A percentile compares a stretch with the other conserved stretches of the same genome.
Conservation (phyloP, 108 stramenopile genomes). For the Cylindrotheca fusiformis region DNA sequence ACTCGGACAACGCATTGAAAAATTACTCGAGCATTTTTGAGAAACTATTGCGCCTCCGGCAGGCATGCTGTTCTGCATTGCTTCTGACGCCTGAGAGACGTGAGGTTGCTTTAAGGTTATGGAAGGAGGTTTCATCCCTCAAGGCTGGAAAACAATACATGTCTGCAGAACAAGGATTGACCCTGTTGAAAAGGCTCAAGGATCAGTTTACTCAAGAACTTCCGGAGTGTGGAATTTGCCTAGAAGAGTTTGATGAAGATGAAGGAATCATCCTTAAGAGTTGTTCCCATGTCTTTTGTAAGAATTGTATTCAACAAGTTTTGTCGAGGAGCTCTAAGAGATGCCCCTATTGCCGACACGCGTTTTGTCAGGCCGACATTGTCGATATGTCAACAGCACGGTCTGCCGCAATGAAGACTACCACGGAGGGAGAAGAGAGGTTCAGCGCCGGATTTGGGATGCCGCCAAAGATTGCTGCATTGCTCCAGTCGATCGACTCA, state of each 20-base stretch:
- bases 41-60: slow-evolving; percentile 56
- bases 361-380: not conserved
- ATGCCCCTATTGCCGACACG: slow-evolving; percentile 1
- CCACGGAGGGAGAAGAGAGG: not conserved
- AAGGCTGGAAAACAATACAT: slow-evolving; percentile 28
- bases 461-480: slow-evolving; percentile 42
- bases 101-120: slow-evolving; percentile 36
- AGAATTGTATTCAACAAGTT: slow-evolving; percentile 44
- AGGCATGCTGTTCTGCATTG: slow-evolving; percentile 48
- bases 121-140: slow-evolving; percentile 26
- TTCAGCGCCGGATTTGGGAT: no score
- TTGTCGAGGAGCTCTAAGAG: not conserved
- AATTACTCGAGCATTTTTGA: slow-evolving; percentile 45
- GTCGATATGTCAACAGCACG: not conserved
- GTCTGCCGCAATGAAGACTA: not conserved
- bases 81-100: slow-evolving; percentile 43
- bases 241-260: slow-evolving; percentile 44
- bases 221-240: slow-evolving; percentile 64
- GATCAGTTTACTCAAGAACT: slow-evolving; percentile 35
- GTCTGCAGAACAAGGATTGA: slow-evolving; percentile 53
- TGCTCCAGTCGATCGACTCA: slow-evolving; percentile 26
- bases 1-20: not conserved
- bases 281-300: slow-evolving; percentile 64
- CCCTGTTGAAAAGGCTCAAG: slow-evolving; percentile 56
- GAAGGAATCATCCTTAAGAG: slow-evolving; percentile 39